Evolutionary conservation across 2,329 filamentous ascomycete species (phyloP).

Genomic region (Malbranchea cinnamomea): DNA sequence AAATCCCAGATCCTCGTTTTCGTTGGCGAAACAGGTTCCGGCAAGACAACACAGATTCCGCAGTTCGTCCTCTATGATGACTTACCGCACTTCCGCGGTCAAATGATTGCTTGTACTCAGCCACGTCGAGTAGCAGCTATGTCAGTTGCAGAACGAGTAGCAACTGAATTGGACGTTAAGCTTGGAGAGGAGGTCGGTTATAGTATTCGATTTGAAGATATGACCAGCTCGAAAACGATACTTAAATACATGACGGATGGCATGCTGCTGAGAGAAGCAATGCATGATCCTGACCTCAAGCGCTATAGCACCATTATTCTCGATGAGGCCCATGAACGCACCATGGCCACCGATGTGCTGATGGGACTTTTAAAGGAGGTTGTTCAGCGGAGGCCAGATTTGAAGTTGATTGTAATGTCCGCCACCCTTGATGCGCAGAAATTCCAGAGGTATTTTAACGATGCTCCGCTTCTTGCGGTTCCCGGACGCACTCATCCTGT

Average conservation of each 20-base stretch:
- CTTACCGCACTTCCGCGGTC: constrained; percentile 67
- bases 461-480: constrained; percentile 83
- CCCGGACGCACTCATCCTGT: constrained; percentile 92
- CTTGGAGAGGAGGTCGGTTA: constrained; percentile 94
- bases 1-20: constrained; percentile 92
- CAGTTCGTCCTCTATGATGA: constrained; percentile 98
- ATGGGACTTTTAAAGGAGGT: constrained; percentile 95
- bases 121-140: constrained; percentile 95
- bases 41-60: constrained; percentile 97
- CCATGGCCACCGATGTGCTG: constrained; percentile 88
- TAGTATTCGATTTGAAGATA: constrained; percentile 97
- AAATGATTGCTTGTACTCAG: constrained; percentile 94
- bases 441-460: constrained; percentile 93
- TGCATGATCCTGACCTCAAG: constrained; percentile 83
- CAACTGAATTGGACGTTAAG: constrained; percentile 86
- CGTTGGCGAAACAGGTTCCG: constrained; percentile 96
- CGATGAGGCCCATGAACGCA: constrained; percentile 96
- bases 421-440: constrained; percentile 95
- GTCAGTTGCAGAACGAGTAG: constrained; percentile 96
- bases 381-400: constrained; percentile 61
- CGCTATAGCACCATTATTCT: constrained; percentile 97
- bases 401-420: constrained; percentile 99
- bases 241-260: constrained; percentile 99
- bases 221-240: constrained; percentile 72
- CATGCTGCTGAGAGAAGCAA: constrained; percentile 91